Conservation (phyloP, 768 basidiomycete genomes). For the Mycena vitilis region DNA sequence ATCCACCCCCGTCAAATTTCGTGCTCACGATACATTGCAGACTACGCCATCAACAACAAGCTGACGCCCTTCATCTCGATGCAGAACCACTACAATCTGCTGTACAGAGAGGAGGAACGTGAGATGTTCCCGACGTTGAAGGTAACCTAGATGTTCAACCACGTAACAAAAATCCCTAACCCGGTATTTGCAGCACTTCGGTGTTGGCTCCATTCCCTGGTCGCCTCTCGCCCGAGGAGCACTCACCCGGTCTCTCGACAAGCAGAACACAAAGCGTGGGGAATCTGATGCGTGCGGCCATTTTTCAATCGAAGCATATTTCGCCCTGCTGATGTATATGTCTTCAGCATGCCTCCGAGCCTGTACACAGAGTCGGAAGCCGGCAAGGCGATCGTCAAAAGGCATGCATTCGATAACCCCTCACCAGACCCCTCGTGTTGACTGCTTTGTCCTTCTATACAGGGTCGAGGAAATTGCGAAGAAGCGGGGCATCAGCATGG, state of each 20-base stretch:
- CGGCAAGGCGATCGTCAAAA: constrained; percentile 27
- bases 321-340: background rate
- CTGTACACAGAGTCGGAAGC: constrained; percentile 31
- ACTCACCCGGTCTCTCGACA: constrained; percentile 52
- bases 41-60: constrained; percentile 69
- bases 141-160: constrained; percentile 38
- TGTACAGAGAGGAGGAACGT: constrained; percentile 75
- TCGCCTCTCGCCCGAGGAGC: constrained; percentile 66
- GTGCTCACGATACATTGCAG: constrained; percentile 42
- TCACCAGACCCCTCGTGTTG: background rate
- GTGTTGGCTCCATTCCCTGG: constrained; percentile 70
- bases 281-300: constrained; percentile 48
- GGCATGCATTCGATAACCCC: background rate
- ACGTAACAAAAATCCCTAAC: background rate
- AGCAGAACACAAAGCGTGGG: constrained; percentile 50
- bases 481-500: constrained; percentile 64
- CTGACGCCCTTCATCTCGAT: constrained; percentile 74
- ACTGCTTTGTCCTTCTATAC: background rate
- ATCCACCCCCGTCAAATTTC: too few relatives aligned
- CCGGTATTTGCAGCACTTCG: constrained; percentile 51
- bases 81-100: constrained; percentile 73
- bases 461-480: constrained; percentile 70
- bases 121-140: constrained; percentile 73
- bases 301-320: background rate
- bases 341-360: constrained; percentile 18